Conservation (phyloP, 1,139 yeast genomes). For the Kodamaea anthophila region DNA sequence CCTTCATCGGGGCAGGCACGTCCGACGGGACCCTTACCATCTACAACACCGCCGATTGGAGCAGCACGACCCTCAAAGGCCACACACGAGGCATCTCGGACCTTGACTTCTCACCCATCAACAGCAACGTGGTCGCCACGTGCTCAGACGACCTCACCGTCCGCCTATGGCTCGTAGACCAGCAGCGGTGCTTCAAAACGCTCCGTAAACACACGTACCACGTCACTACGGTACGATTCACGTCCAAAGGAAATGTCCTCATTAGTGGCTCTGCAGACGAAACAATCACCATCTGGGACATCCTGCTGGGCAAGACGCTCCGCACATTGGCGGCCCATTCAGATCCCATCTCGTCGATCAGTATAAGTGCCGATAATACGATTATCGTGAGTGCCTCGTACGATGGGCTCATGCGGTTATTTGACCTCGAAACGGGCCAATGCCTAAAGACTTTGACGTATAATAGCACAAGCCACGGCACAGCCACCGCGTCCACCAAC, state of each 20-base stretch:
- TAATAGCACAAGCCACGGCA: slow-evolving; percentile 51
- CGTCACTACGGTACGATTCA: slow-evolving; percentile 68
- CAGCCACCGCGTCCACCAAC: slow-evolving; percentile 53
- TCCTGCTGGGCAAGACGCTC: slow-evolving; percentile 60
- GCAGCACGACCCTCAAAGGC: slow-evolving; percentile 42
- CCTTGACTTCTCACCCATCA: slow-evolving; percentile 65
- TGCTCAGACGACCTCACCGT: slow-evolving; percentile 85
- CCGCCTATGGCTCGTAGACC: slow-evolving; percentile 60
- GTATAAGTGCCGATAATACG: slow-evolving; percentile 73
- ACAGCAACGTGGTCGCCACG: slow-evolving; percentile 68
- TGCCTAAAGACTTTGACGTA: slow-evolving; percentile 85
- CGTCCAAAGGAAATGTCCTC: slow-evolving; percentile 67
- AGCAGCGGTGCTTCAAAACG: slow-evolving; percentile 49
- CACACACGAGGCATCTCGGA: slow-evolving; percentile 69
- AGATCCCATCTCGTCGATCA: slow-evolving; percentile 77
- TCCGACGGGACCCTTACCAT: slow-evolving; percentile 34
- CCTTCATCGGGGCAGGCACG: slow-evolving; percentile 51
- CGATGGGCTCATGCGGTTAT: slow-evolving; percentile 84
- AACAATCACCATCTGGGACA: slow-evolving; percentile 87
- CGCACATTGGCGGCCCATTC: slow-evolving; percentile 89
- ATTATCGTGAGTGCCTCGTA: slow-evolving; percentile 82
- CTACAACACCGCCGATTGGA: slow-evolving; percentile 29
- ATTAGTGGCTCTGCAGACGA: slow-evolving; percentile 89
- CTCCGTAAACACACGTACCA: slow-evolving; percentile 82
- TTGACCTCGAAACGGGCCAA: slow-evolving; percentile 86